These are phyloP conservation scores for Dryas drummondii DNA, from an alignment of 306 rosid genomes.

Conservation along the genomic window DNA sequence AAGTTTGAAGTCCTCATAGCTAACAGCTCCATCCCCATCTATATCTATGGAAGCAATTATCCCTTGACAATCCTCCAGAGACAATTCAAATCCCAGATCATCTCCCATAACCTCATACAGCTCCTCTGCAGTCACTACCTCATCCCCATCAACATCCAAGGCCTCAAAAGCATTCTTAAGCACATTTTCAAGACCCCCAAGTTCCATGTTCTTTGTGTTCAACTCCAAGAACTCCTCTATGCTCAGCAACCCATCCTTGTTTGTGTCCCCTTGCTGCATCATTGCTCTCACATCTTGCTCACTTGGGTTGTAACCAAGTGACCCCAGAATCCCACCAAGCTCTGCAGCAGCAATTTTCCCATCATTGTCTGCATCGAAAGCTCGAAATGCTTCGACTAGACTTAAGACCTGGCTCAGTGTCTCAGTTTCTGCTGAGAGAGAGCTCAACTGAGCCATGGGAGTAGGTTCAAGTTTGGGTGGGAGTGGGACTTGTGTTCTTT, in stretches of 20 bases:
- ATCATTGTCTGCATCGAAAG: constrained; percentile 67
- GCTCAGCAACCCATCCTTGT: constrained; percentile 63
- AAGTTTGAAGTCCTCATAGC: constrained; percentile 55
- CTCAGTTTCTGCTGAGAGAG: constrained; percentile 55
- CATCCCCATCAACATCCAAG: constrained; percentile 47
- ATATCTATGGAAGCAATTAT: constrained; percentile 60
- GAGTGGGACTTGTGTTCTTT: not conserved
- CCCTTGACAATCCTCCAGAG: constrained; percentile 46
- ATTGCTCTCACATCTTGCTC: constrained; percentile 56
- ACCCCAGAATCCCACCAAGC: constrained; percentile 62
- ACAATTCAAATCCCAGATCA: constrained; percentile 40
- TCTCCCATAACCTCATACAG: constrained; percentile 43
- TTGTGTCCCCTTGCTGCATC: constrained; percentile 63
- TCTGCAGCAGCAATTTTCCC: constrained; percentile 53
- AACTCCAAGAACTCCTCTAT: constrained; percentile 45
- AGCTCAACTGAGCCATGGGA: constrained; percentile 43
- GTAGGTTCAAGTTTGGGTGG: not conserved
- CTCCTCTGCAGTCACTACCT: constrained; percentile 53
- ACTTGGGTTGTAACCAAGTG: constrained; percentile 58
- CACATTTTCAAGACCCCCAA: constrained; percentile 35
- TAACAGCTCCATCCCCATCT: constrained; percentile 75
- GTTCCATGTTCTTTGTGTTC: constrained; percentile 55
- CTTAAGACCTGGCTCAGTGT: constrained; percentile 45
- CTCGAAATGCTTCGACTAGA: constrained; percentile 58
- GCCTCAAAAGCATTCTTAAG: constrained; percentile 47